phyloP scores from a whole-genome alignment of 2,329 filamentous ascomycete species.

The Zarea fungicola region DNA sequence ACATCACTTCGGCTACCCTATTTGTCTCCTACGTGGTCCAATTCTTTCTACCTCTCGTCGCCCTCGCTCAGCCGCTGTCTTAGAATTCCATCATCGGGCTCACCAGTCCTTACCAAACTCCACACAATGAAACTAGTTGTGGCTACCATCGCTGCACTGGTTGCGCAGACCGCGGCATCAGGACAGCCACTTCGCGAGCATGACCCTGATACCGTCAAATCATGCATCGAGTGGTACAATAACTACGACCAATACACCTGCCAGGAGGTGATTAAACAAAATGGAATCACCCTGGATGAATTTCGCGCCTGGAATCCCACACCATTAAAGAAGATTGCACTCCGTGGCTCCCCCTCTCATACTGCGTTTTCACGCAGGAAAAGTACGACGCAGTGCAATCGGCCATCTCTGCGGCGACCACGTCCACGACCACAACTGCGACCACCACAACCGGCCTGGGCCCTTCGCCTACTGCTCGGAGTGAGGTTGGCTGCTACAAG shows the following conservation, averaged over 20 bases:
- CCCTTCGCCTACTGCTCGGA: constrained; percentile 21
- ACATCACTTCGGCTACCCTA: too few species aligned
- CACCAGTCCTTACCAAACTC: too few species aligned
- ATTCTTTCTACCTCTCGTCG: too few species aligned
- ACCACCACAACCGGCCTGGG: constrained; percentile 14
- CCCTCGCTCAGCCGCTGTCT: too few species aligned
- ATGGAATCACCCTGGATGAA: constrained; percentile 15
- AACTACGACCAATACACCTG: constrained; percentile 15
- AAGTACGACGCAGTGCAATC: constrained; percentile 4
- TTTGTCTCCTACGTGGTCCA: too few species aligned
- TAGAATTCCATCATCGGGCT: too few species aligned
- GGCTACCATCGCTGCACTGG: too few species aligned
- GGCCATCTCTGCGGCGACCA: constrained; percentile 5
- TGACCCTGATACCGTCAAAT: constrained; percentile 9
- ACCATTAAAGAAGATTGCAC: constrained; percentile 19
- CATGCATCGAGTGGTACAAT: constrained; percentile 14
- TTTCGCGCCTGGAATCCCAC: constrained; percentile 22
- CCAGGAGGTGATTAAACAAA: constrained; percentile 13
- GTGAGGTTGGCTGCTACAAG: constrained; percentile 34
- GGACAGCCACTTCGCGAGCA: too few species aligned
- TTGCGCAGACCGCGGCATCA: too few species aligned
- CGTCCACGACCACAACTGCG: constrained; percentile 10
- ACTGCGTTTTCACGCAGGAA: constrained; percentile 20
- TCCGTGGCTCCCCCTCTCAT: constrained; percentile 18
- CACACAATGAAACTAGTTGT: too few species aligned